phyloP scores from a whole-genome alignment of 2,329 filamentous ascomycete species.

The Aspergillus quadricinctus region DNA sequence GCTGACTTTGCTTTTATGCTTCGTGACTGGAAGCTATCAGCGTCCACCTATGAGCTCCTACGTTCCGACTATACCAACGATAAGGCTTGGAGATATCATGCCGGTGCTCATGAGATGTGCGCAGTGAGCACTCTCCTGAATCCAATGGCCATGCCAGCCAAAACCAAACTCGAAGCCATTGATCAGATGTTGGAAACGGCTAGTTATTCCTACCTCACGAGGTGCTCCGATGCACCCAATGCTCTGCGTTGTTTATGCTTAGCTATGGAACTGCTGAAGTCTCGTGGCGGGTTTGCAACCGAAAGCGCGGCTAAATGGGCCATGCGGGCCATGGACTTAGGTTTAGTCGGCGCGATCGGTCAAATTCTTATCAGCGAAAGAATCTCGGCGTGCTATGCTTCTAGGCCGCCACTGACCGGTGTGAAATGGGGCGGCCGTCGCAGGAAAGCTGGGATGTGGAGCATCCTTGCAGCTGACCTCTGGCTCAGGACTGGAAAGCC shows the following conservation, averaged over 20 bases:
- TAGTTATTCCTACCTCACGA: conserved; percentile 85
- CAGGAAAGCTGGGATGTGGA: conserved; percentile 88
- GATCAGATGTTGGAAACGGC: conserved; percentile 86
- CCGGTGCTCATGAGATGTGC: conserved; percentile 92
- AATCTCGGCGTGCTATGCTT: conserved; percentile 76
- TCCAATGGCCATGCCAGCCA: conserved; percentile 66
- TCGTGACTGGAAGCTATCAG: conserved; percentile 87
- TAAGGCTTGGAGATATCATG: conserved; percentile 95
- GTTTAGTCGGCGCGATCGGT: conserved; percentile 68
- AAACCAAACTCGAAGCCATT: conserved; percentile 72
- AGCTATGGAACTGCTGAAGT: conserved; percentile 73
- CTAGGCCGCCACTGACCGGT: conserved; percentile 63
- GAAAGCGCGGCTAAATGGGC: conserved; percentile 89
- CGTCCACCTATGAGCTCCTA: conserved; percentile 87
- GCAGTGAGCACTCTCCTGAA: conserved; percentile 78
- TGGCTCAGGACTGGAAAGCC: conserved; percentile 77
- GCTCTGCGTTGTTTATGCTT: conserved; percentile 73
- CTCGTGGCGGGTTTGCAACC: conserved; percentile 72
- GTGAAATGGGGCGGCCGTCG: conserved; percentile 66
- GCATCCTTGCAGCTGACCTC: conserved; percentile 72
- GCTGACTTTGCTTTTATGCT: conserved; percentile 97
- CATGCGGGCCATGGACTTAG: conserved; percentile 71
- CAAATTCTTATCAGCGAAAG: conserved; percentile 83
- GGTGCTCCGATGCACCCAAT: conserved; percentile 74
- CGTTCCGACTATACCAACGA: conserved; percentile 87